Evolutionary conservation across 148 eudicot genomes (phyloP), one percentile per base, ranked within the genome.

Genomic region (Drosera capensis): DNA sequence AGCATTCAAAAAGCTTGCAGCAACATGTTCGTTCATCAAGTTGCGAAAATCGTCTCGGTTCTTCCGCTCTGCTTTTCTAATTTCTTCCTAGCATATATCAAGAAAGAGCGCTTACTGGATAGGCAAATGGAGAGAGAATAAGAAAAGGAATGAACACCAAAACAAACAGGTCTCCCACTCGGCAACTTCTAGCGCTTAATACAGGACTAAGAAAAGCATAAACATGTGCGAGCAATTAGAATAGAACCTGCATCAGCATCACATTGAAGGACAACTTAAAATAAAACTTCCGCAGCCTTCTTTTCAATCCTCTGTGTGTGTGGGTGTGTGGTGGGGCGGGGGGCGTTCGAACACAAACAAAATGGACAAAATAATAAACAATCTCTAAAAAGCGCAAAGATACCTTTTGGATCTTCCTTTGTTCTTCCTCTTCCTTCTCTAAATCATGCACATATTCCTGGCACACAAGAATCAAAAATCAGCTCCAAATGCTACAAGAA

Each of bases 21-120:
- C 75, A 35, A 81, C 75, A 72, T 85, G 94, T 48, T 51, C 94
- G 22, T 81, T 94, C 99, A 92, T 69, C 64, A 92, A 54, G 55
- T 85, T 92, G 43, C 99, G 88, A 44, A 92, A 92, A 40, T 85
- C 94, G 40, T 92, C 99, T 51, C 99, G 95, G 52, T 92, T 85
- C 65, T 66, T 92, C 40, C 99, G 80, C 59, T 92, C 99, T 34
- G 63, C 55, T 77, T 77, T 92, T 62, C 99, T 81, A 24, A 48
- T 13, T 62, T 81, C 99, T 67, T 85, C 99, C 99, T 92, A 51
- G 23, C 30, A 61, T 22, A 52, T 4, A 50, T 14, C 49, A 60
- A 26, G n/a, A 48, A 14, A 26, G 30, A 45, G n/a, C n/a, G 45
- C 2, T 3, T 2, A 39, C 11, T 5, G 8, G 8, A 17, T 17